Evolutionary conservation across 768 basidiomycete species (phyloP).

Genomic region (Lenzites betulinus): DNA sequence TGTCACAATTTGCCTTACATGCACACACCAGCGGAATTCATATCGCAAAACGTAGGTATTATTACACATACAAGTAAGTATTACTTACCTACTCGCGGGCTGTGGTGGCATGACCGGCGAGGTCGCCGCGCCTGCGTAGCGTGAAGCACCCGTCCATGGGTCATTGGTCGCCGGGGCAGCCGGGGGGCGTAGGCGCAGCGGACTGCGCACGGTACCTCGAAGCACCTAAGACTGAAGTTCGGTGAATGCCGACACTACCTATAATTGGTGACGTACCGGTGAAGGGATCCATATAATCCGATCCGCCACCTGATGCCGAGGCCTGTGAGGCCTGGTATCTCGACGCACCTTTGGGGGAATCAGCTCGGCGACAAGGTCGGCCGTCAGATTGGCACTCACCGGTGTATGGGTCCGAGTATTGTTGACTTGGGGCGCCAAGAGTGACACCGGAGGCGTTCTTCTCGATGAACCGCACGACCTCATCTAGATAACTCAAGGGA

Average conservation of each 20-base stretch:
- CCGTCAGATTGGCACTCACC: constrained; percentile 44
- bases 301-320: constrained; percentile 4
- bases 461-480: constrained; percentile 93
- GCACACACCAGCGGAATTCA: no score
- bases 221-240: constrained; percentile 27
- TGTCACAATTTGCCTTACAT: no score
- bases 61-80: no score
- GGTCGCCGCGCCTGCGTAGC: constrained; percentile 49
- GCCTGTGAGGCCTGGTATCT: constrained; percentile 34
- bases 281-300: constrained; percentile 33
- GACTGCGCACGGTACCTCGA: constrained; percentile 35
- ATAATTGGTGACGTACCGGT: constrained; percentile 22
- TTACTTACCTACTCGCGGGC: no score
- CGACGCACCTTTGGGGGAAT: constrained; percentile 31
- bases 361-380: not conserved
- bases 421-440: constrained; percentile 56
- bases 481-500: constrained; percentile 78
- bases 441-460: constrained; percentile 83
- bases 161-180: constrained; percentile 50
- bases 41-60: no score
- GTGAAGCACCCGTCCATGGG: constrained; percentile 73
- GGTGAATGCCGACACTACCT: no score
- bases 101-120: constrained; percentile 36
- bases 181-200: constrained; percentile 30
- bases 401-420: constrained; percentile 88